Evolutionary conservation across 192 early-diverging fungal species (phyloP).

Genomic region (Rhizophagus clarus): DNA sequence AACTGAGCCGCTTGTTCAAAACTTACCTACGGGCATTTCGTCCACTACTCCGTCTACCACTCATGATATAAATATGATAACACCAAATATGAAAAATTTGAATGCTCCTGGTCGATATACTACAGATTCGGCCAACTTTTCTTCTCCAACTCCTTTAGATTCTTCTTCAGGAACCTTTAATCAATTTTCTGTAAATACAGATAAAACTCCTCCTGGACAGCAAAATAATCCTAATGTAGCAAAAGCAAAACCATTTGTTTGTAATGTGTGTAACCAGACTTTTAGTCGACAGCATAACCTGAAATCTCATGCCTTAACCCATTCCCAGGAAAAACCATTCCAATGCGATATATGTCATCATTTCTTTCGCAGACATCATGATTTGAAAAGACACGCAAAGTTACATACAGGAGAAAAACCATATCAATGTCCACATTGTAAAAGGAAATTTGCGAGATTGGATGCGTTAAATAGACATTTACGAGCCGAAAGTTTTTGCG

Average conservation of each 20-base stretch:
- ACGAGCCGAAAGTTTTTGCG: conserved; percentile 47
- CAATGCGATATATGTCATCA: conserved; percentile 50
- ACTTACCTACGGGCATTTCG: not conserved
- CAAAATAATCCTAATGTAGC: conserved; percentile 16
- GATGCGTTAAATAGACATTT: conserved; percentile 59
- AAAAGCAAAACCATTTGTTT: conserved; percentile 50
- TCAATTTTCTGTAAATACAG: conserved; percentile 30
- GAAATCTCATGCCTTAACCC: conserved; percentile 60
- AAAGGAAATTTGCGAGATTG: conserved; percentile 54
- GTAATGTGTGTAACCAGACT: conserved; percentile 56
- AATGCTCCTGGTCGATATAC: not conserved
- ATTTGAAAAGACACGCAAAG: conserved; percentile 56
- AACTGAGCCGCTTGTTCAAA: not conserved
- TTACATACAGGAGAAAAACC: conserved; percentile 61
- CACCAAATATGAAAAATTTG: not conserved
- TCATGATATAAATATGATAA: not conserved
- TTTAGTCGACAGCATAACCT: conserved; percentile 62
- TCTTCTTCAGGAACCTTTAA: conserved; percentile 19
- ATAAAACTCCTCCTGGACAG: conserved; percentile 5
- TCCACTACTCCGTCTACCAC: not conserved
- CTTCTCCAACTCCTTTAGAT: conserved; percentile 6
- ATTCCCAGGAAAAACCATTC: conserved; percentile 58
- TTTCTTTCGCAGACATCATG: conserved; percentile 54
- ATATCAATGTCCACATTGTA: conserved; percentile 47
- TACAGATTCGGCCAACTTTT: not conserved